Evolutionary conservation across 192 early-diverging fungal genomes (phyloP).

Genomic region (Thamnidium elegans): DNA sequence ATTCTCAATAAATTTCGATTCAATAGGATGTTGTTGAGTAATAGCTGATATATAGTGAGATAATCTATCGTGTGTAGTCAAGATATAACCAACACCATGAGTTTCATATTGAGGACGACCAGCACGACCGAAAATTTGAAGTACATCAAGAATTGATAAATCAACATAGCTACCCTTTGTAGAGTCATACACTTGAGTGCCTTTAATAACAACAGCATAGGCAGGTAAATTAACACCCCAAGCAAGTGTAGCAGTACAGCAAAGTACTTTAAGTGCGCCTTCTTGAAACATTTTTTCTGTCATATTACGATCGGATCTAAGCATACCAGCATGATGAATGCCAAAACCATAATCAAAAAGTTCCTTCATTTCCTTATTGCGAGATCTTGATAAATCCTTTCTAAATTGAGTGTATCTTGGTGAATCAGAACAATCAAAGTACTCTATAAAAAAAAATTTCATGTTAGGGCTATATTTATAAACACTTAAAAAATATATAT

Average conservation of each 20-base stretch:
- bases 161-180: constrained; percentile 94
- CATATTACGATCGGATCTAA: constrained; percentile 80
- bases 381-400: constrained; percentile 73
- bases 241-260: constrained; percentile 96
- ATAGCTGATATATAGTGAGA: constrained; percentile 91
- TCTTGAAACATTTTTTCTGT: constrained; percentile 88
- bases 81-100: constrained; percentile 89
- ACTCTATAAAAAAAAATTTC: constrained; percentile 28
- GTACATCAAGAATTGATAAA: constrained; percentile 95
- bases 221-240: constrained; percentile 99
- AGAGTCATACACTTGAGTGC: constrained; percentile 93
- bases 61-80: constrained; percentile 93
- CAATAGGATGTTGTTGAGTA: constrained; percentile 96
- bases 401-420: constrained; percentile 47
- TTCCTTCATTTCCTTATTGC: constrained; percentile 86
- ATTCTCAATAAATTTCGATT: constrained; percentile 82
- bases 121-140: constrained; percentile 99
- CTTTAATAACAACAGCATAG: constrained; percentile 97
- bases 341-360: constrained; percentile 81
- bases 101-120: constrained; percentile 93
- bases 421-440: constrained; percentile 61
- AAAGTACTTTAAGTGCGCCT: constrained; percentile 80
- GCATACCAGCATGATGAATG: constrained; percentile 97
- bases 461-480: background rate
- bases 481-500: background rate